phyloP scores from a whole-genome alignment of 129 eudicot genomes.

The Flaveria brownii region DNA sequence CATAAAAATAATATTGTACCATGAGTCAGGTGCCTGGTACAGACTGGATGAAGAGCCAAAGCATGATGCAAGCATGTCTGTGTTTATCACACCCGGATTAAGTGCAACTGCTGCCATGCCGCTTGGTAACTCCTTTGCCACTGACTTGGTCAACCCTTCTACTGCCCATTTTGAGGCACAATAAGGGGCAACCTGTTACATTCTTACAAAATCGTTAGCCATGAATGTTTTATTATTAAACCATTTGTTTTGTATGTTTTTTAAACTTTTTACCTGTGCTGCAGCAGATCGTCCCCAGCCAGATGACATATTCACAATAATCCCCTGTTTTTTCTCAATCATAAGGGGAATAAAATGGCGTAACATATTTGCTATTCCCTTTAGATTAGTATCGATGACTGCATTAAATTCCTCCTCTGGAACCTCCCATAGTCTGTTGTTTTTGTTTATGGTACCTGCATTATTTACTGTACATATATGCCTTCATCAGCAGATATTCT shows the following conservation, averaged over 20 bases:
- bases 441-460: constrained; percentile 93
- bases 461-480: constrained; percentile 59
- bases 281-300: constrained; percentile 99
- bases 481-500: constrained; percentile 15
- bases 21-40: constrained; percentile 82
- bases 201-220: neutral
- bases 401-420: constrained; percentile 90
- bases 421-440: constrained; percentile 92
- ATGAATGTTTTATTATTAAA: neutral
- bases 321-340: constrained; percentile 83
- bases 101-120: constrained; percentile 88
- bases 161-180: constrained; percentile 99
- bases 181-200: constrained; percentile 84
- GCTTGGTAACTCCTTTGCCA: constrained; percentile 87
- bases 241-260: constrained; percentile 6
- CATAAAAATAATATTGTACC: constrained; percentile 45
- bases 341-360: constrained; percentile 92
- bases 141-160: constrained; percentile 85
- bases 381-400: constrained; percentile 83
- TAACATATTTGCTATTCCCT: constrained; percentile 80
- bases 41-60: constrained; percentile 76
- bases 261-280: constrained; percentile 70
- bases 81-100: constrained; percentile 88
- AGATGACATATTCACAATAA: constrained; percentile 92
- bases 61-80: constrained; percentile 94